Evolutionary conservation across 1,139 yeast genomes (phyloP).

Genomic region (Suhomyces yuchorum): DNA sequence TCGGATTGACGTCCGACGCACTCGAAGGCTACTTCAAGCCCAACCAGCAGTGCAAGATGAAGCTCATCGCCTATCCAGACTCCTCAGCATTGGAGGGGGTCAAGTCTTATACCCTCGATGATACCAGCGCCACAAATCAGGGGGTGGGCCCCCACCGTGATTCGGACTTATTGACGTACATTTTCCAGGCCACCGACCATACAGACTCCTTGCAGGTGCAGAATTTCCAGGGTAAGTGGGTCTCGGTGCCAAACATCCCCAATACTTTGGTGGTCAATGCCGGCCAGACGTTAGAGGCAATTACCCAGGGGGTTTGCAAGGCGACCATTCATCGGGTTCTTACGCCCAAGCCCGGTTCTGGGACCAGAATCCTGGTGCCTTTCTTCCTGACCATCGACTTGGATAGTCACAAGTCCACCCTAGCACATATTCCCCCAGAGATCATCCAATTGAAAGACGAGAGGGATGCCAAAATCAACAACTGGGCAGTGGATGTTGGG

Average conservation of each 20-base stretch:
- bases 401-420: slow-evolving; percentile 41
- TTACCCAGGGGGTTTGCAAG: slow-evolving; percentile 55
- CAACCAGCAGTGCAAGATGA: slow-evolving; percentile 57
- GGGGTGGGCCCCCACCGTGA: slow-evolving; percentile 77
- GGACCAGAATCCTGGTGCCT: slow-evolving; percentile 56
- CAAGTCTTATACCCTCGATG: slow-evolving; percentile 36
- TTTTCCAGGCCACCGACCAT: slow-evolving; percentile 58
- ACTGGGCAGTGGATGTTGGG: slow-evolving; percentile 50
- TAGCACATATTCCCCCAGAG: slow-evolving; percentile 34
- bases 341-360: slow-evolving; percentile 54
- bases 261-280: slow-evolving; percentile 53
- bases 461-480: slow-evolving; percentile 41
- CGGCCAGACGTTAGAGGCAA: slow-evolving; percentile 57
- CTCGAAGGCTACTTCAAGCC: slow-evolving; percentile 53
- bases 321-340: slow-evolving; percentile 71
- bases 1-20: slow-evolving; percentile 48
- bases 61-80: slow-evolving; percentile 56
- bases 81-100: slow-evolving; percentile 29
- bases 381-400: slow-evolving; percentile 57
- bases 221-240: slow-evolving; percentile 65
- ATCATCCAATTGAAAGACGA: slow-evolving; percentile 33
- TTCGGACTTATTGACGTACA: slow-evolving; percentile 63
- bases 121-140: slow-evolving; percentile 51
- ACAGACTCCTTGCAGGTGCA: slow-evolving; percentile 59
- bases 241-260: slow-evolving; percentile 48